Percentiles rank a stretch among this genome's conserved stretches.
phyloP scores from a whole-genome alignment of 305 asterid genomes.

The Rubia occidens region DNA sequence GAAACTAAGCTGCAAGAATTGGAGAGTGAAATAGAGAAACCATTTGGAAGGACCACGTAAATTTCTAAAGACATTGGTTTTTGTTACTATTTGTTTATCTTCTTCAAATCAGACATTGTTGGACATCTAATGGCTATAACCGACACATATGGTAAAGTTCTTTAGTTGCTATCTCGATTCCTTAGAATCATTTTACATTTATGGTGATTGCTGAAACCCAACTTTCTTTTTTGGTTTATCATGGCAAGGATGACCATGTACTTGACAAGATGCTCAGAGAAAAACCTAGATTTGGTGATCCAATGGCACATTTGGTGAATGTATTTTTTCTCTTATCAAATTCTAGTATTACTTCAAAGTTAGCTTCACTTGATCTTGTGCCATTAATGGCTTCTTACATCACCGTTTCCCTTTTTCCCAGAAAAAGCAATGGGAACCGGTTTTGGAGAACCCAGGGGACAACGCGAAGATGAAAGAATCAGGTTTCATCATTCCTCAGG shows the following conservation, averaged over 20 bases:
- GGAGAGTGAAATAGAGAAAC: constrained; percentile 69
- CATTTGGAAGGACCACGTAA: constrained; percentile 85
- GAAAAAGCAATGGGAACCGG: constrained; percentile 49
- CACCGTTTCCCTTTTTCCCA: constrained; percentile 21
- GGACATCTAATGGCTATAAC: neutral
- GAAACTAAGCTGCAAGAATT: constrained; percentile 59
- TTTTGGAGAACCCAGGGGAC: constrained; percentile 56
- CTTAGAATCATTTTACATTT: neutral
- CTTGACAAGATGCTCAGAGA: constrained; percentile 76
- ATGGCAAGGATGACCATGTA: constrained; percentile 70
- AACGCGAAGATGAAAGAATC: constrained; percentile 73
- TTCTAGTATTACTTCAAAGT: neutral
- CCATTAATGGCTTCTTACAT: constrained; percentile 8
- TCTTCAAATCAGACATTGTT: neutral
- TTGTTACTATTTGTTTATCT: neutral
- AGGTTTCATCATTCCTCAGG: constrained; percentile 78
- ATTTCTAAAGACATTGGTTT: neutral
- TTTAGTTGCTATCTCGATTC: neutral
- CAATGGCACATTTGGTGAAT: constrained; percentile 87
- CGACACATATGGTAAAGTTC: neutral
- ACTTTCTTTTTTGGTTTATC: constrained; percentile 15
- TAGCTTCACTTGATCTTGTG: neutral
- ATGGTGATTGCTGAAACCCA: neutral
- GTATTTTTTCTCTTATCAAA: constrained; percentile 22
- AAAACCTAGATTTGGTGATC: constrained; percentile 85